Evolutionary conservation across 305 asterid species (phyloP), one percentile per base, ranked within the genome.

Genomic region (Galium porrigens): DNA sequence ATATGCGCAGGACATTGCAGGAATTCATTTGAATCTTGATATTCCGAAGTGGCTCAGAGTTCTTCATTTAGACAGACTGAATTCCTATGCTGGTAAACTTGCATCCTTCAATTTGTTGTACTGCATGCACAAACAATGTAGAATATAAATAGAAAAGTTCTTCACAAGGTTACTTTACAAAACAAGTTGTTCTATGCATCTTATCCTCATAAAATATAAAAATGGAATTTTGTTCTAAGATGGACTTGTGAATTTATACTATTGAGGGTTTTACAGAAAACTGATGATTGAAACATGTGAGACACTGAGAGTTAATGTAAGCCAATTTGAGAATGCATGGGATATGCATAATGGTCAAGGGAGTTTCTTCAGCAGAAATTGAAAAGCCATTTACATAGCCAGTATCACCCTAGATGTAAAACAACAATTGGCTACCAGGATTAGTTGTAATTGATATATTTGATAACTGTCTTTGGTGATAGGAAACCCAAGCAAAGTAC

Each of bases 21-120:
- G 99, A 64, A 87, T 92, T 74, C 82, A 92, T 83, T 78, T 92
- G 85, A 80, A 85, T 76, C 82, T 92, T 67, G 94, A 92, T 74
- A 73, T 89, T 72, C 95, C 92, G 42, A 84, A 83, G 84, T 87
- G 91, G 85, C 89, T 92, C 29, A 84, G 74, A 76, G 74, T 85
- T 61, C 78, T 89, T 69, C 91, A 79, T 74, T 76, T 89, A 82
- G 95, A 89, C 77, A 77, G 72, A 80, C 79, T 89, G 75, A 92
- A 87, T 76, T 83, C 91, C 54, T 83, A 78, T 76, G 94, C 95
- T 72, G 98, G 98, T 91, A 77, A 29, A 53, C 17, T 62, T 25
- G 8, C 2, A 14, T 56, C 2, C 54, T 55, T 66, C n/a, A 10
- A 5, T 39, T 55, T 66, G 14, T 52, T 3, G 32, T 65, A 14